Base-by-base conservation (phyloP, 2,329 filamentous ascomycete genomes). In the Colletotrichum eremochloae region DNA sequence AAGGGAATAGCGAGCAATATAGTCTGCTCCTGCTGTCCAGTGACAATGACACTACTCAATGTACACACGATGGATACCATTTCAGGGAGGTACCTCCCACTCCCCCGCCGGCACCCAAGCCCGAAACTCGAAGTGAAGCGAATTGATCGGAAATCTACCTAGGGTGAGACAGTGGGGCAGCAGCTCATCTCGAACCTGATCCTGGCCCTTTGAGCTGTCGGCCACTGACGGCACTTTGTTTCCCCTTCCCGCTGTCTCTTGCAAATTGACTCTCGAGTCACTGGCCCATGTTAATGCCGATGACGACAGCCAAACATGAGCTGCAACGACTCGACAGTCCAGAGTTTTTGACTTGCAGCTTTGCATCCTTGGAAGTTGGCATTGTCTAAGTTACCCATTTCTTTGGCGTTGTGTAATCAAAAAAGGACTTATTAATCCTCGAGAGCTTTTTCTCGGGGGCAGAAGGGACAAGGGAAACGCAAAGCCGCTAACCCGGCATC, bases 101-200 rank as follows among this genome's bases (percentile, higher is more conserved):
- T 8, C 42, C 42, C 14, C 14, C 40, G 18, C 40, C 40, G 40
- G 69, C 65, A 66, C 58, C 60, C 53, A 55, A 72, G 63, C 62
- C 71, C 71, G 71, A 73, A 73, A 73, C 71, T 67, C 40, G 55
- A 73, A 60, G 68, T 73, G 63, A 73, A 62, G 62, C 71, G 68
- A 73, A 72, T 57, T 68, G 71, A 58, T 71, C 71, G 58, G 68
- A 53, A 50, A 44, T 18, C 57, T 68, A 71, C 14, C 57, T 68
- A 71, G 68, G 67, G 64, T 72, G 70, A 24, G 64, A 65, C 40
- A 61, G 70, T 72, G 70, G 70, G 61, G 61, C 67, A n/a, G 24
- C 24, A 33, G 38, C 36, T 40, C 31, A 36, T 38, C 20, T 62
- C 42, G 29, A 40, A 29, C 48, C 33, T 40, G 31, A 18, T 29